Evolutionary conservation across 2,329 filamentous ascomycete species (phyloP).

Genomic region (Raffaelea albimanens): DNA sequence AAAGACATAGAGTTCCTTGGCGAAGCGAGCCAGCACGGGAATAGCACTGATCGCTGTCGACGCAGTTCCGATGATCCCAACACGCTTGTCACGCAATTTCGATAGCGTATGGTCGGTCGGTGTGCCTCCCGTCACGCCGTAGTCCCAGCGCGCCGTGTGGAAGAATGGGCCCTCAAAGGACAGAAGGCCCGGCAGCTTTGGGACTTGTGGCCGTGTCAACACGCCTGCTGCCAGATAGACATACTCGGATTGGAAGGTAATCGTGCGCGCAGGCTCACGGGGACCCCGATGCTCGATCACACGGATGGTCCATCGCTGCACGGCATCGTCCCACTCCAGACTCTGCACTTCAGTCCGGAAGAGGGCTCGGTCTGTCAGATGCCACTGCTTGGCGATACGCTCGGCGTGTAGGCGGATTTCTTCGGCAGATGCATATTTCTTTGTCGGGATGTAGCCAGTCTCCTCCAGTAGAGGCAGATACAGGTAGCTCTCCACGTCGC

Average conservation of each 20-base stretch:
- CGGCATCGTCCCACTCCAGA: conserved; percentile 30
- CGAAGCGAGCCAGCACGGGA: conserved; percentile 34
- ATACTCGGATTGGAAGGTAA: conserved; percentile 29
- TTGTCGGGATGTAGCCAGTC: conserved; percentile 46
- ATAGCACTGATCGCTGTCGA: conserved; percentile 37
- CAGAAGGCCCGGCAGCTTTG: conserved; percentile 44
- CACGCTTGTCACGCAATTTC: conserved; percentile 34
- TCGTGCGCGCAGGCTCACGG: conserved; percentile 13
- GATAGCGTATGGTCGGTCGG: conserved; percentile 29
- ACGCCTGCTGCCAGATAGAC: conserved; percentile 29
- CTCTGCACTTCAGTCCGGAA: conserved; percentile 34
- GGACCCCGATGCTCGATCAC: conserved; percentile 18
- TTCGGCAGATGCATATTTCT: conserved; percentile 25
- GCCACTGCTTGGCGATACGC: conserved; percentile 31
- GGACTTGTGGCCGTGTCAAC: conserved; percentile 28
- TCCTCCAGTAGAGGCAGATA: conserved; percentile 54
- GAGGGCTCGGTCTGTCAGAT: conserved; percentile 31
- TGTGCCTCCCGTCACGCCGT: conserved; percentile 25
- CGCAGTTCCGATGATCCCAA: conserved; percentile 41
- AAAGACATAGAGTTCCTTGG: conserved; percentile 44
- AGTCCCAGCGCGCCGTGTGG: conserved; percentile 51
- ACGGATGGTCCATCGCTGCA: conserved; percentile 14
- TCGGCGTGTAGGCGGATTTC: conserved; percentile 36
- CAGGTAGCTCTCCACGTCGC: conserved; percentile 50
- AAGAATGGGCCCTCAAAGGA: conserved; percentile 51